These are phyloP conservation scores for Micractinium conductrix DNA, from an alignment of 139 green algal genomes.

Conservation along the genomic window DNA sequence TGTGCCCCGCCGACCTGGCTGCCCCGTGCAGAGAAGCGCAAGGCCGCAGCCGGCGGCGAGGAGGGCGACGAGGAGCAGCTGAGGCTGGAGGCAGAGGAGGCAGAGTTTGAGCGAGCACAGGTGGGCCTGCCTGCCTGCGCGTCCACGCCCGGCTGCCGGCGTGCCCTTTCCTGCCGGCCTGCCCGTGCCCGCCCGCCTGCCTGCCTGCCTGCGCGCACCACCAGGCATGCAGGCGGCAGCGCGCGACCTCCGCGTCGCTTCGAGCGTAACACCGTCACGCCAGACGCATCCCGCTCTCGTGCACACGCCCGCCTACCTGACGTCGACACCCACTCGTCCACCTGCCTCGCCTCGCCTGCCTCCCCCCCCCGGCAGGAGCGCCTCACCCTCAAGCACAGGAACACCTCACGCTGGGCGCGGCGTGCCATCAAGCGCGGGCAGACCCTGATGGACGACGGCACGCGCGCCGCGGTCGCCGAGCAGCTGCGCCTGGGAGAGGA, in stretches of 20 bases:
- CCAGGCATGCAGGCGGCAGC: too few relatives aligned
- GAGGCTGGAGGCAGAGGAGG: slow-evolving; percentile 61
- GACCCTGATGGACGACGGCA: slow-evolving; percentile 65
- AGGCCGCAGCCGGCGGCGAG: slow-evolving; percentile 36
- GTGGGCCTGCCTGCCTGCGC: slow-evolving; percentile 18
- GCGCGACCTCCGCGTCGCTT: too few relatives aligned
- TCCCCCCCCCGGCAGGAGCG: slow-evolving; percentile 76
- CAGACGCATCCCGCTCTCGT: too few relatives aligned
- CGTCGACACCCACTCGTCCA: too few relatives aligned
- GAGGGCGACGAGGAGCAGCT: slow-evolving; percentile 50
- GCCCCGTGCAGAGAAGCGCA: slow-evolving; percentile 29
- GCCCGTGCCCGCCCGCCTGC: too few relatives aligned
- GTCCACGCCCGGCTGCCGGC: too few relatives aligned
- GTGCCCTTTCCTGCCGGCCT: too few relatives aligned
- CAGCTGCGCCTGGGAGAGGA: slow-evolving; percentile 88
- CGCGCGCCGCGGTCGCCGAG: slow-evolving; percentile 79
- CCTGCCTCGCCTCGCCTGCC: too few relatives aligned
- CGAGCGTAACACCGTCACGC: too few relatives aligned
- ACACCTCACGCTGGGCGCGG: slow-evolving; percentile 89
- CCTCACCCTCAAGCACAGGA: slow-evolving; percentile 94
- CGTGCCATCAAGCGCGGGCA: slow-evolving; percentile 84
- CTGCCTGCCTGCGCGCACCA: too few relatives aligned
- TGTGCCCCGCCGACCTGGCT: too few relatives aligned
- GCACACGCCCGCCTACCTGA: too few relatives aligned
- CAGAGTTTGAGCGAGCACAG: slow-evolving; percentile 81